A percentile compares a stretch with the other conserved stretches of the same genome.
These are phyloP conservation scores for Phoma sp. DNA, from an alignment of 2,329 filamentous ascomycete species.

Conservation along the genomic window DNA sequence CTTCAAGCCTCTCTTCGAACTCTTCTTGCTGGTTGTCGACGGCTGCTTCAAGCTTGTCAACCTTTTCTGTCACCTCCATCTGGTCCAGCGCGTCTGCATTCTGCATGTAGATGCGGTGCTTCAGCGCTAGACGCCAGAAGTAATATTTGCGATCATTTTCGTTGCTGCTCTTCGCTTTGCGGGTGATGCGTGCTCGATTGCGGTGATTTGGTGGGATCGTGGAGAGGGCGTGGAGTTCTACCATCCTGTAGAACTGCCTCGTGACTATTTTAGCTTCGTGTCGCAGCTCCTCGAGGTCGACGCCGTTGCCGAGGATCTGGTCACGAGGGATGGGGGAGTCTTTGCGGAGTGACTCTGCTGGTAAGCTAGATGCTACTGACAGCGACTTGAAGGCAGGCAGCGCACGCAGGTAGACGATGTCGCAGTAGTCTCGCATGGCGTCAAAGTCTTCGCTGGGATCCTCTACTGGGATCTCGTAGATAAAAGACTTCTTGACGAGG, in stretches of 20 bases:
- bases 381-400: slow-evolving; percentile 65
- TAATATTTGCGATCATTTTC: slow-evolving; percentile 68
- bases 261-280: slow-evolving; percentile 72
- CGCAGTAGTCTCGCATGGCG: slow-evolving; percentile 76
- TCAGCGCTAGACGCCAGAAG: slow-evolving; percentile 77
- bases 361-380: slow-evolving; percentile 57
- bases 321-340: slow-evolving; percentile 57
- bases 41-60: slow-evolving; percentile 74
- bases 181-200: slow-evolving; percentile 54
- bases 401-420: slow-evolving; percentile 69
- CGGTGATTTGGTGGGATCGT: slow-evolving; percentile 59
- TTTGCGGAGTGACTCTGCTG: slow-evolving; percentile 59
- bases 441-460: slow-evolving; percentile 91
- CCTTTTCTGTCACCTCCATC: slow-evolving; percentile 70
- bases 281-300: slow-evolving; percentile 63
- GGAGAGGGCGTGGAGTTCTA: slow-evolving; percentile 76
- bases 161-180: slow-evolving; percentile 56
- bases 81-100: slow-evolving; percentile 75
- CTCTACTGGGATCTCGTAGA: slow-evolving; percentile 88
- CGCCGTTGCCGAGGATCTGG: slow-evolving; percentile 63
- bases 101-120: slow-evolving; percentile 76
- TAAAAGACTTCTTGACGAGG: slow-evolving; percentile 70
- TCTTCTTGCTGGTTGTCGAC: slow-evolving; percentile 72
- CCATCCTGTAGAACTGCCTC: slow-evolving; percentile 75
- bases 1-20: slow-evolving; percentile 71